Evolutionary conservation across 805 yeast genomes (phyloP).

Genomic region (Saccharomycopsis sp.): DNA sequence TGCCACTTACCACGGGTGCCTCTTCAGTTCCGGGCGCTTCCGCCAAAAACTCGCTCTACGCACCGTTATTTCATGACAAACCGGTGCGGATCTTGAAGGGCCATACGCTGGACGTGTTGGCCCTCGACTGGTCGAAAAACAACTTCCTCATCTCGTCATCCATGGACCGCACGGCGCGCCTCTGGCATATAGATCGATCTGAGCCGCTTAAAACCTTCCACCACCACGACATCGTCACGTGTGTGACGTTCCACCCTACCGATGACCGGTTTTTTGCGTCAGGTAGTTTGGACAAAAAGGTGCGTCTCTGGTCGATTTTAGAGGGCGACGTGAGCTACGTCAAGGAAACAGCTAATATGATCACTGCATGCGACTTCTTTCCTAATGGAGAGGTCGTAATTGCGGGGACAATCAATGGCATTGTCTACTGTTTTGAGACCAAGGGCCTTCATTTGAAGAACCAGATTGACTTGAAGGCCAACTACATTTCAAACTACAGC

Average conservation of each 20-base stretch:
- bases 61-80: constrained; percentile 69
- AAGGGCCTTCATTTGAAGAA: constrained; percentile 47
- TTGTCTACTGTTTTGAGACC: constrained; percentile 53
- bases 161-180: constrained; percentile 73
- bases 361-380: constrained; percentile 70
- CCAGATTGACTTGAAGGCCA: constrained; percentile 42
- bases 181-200: constrained; percentile 77
- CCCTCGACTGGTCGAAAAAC: constrained; percentile 83
- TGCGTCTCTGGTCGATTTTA: constrained; percentile 79
- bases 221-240: constrained; percentile 79
- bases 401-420: constrained; percentile 79
- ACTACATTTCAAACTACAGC: constrained; percentile 26
- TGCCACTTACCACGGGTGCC: neutral
- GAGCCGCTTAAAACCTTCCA: constrained; percentile 56
- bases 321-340: constrained; percentile 60
- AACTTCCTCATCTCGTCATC: constrained; percentile 74
- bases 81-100: constrained; percentile 60
- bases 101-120: constrained; percentile 65
- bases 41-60: constrained; percentile 33
- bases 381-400: constrained; percentile 53
- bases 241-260: constrained; percentile 70
- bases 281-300: constrained; percentile 70
- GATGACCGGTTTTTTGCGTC: constrained; percentile 85
- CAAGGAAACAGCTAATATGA: constrained; percentile 54
- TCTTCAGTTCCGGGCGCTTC: constrained; percentile 6